Conservation (phyloP, 176 grass and related monocot species). For the Elaeis guineensis region DNA sequence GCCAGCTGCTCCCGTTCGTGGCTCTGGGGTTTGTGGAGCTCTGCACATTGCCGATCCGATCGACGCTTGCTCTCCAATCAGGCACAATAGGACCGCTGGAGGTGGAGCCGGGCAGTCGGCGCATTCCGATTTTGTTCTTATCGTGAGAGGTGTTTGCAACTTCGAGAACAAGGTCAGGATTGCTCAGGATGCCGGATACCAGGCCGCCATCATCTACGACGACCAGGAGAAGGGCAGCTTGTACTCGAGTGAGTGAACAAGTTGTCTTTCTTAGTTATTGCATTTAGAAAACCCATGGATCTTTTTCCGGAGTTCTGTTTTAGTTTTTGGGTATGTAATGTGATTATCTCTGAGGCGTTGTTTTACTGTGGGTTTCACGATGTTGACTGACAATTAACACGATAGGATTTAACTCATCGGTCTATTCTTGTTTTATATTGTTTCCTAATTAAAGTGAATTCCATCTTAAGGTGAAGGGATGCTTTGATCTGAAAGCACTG, state of each 20-base stretch:
- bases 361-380: too few relatives aligned
- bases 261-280: not conserved
- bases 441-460: too few relatives aligned
- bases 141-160: conserved; percentile 60
- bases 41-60: conserved; percentile 48
- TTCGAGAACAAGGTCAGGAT: conserved; percentile 62
- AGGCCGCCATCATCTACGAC: conserved; percentile 59
- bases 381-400: too few relatives aligned
- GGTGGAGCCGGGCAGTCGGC: not conserved
- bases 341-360: too few relatives aligned
- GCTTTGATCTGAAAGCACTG: too few relatives aligned
- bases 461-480: too few relatives aligned
- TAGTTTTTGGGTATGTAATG: too few relatives aligned
- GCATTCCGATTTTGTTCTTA: conserved; percentile 24
- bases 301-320: too few relatives aligned
- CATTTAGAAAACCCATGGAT: not conserved
- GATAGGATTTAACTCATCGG: too few relatives aligned
- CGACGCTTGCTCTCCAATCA: conserved; percentile 47
- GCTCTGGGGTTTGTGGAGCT: conserved; percentile 60
- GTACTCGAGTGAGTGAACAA: conserved; percentile 54
- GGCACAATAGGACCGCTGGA: conserved; percentile 4
- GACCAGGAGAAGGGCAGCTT: conserved; percentile 70
- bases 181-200: conserved; percentile 58
- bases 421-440: too few relatives aligned
- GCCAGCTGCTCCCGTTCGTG: conserved; percentile 42